Percentiles rank a stretch among this genome's conserved stretches.
phyloP scores from a whole-genome alignment of 257 asterid genomes.

The Catharanthus roseus region DNA sequence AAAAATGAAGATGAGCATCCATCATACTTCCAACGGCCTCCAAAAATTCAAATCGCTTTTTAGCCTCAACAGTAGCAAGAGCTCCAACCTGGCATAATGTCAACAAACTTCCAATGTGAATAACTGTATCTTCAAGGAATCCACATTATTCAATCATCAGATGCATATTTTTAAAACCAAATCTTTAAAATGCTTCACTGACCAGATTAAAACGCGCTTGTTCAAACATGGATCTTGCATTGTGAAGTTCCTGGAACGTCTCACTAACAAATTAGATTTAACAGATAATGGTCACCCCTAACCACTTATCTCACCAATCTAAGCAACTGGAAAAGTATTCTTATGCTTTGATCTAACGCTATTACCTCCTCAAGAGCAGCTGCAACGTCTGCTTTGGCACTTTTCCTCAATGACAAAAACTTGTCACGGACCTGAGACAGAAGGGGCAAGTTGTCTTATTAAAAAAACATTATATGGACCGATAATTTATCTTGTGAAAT shows the following conservation, averaged over 20 bases:
- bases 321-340: conserved; percentile 20
- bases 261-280: conserved; percentile 89
- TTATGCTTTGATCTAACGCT: conserved; percentile 19
- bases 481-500: background rate
- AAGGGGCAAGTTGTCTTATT: conserved; percentile 6
- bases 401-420: conserved; percentile 82
- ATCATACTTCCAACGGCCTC: conserved; percentile 84
- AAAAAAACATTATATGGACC: background rate
- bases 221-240: conserved; percentile 79
- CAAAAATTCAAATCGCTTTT: conserved; percentile 80
- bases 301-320: conserved; percentile 44
- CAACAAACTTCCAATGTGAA: background rate
- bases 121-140: background rate
- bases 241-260: conserved; percentile 97
- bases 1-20: conserved; percentile 85
- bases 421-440: conserved; percentile 79
- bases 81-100: conserved; percentile 74
- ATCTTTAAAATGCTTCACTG: conserved; percentile 23
- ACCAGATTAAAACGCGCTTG: conserved; percentile 94
- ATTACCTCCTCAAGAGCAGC: conserved; percentile 81
- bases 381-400: conserved; percentile 78
- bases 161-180: conserved; percentile 9
- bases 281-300: conserved; percentile 57
- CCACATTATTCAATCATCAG: conserved; percentile 1
- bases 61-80: conserved; percentile 81